A percentile compares a stretch with the other conserved stretches of the same genome.
These are phyloP conservation scores for Ceratocystis destructans DNA, from an alignment of 2,329 filamentous ascomycete genomes.

Conservation along the genomic window DNA sequence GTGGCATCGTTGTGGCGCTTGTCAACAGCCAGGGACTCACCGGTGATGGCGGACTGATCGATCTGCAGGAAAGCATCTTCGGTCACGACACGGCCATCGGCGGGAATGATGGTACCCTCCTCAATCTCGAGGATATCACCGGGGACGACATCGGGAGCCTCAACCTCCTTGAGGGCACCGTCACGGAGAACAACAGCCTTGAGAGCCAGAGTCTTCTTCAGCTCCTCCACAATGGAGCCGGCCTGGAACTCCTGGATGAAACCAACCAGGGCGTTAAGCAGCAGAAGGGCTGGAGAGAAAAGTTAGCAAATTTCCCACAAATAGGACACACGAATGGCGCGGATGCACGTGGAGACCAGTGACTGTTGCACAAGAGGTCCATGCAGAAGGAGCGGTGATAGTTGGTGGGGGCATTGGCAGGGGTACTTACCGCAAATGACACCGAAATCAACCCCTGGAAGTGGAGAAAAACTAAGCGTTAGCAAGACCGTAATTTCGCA, in stretches of 20 bases:
- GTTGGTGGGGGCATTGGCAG: not conserved
- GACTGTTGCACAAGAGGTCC: slow-evolving; percentile 6
- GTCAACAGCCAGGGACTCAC: slow-evolving; percentile 82
- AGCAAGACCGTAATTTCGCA: slow-evolving; percentile 9
- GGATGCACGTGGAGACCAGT: not conserved
- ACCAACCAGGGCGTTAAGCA: slow-evolving; percentile 75
- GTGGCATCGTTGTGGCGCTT: slow-evolving; percentile 71
- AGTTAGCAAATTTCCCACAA: not conserved
- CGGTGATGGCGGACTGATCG: slow-evolving; percentile 83
- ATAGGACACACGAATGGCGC: not conserved
- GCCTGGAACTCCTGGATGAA: slow-evolving; percentile 86
- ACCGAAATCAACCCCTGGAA: slow-evolving; percentile 67
- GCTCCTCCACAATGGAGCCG: slow-evolving; percentile 75
- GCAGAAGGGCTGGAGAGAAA: slow-evolving; percentile 38
- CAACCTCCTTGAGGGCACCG: slow-evolving; percentile 59
- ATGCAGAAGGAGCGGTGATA: not conserved
- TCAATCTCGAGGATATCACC: slow-evolving; percentile 84
- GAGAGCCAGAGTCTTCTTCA: slow-evolving; percentile 80
- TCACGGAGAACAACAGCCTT: slow-evolving; percentile 81
- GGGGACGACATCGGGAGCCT: slow-evolving; percentile 72
- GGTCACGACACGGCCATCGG: slow-evolving; percentile 74
- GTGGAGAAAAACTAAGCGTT: slow-evolving; percentile 15
- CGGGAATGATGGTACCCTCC: slow-evolving; percentile 78
- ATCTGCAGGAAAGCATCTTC: slow-evolving; percentile 77
- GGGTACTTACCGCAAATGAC: slow-evolving; percentile 54